Percentiles rank a stretch among this genome's conserved stretches.
Evolutionary conservation across 768 basidiomycete genomes (phyloP).

Genomic region (Amanita fuliginea): DNA sequence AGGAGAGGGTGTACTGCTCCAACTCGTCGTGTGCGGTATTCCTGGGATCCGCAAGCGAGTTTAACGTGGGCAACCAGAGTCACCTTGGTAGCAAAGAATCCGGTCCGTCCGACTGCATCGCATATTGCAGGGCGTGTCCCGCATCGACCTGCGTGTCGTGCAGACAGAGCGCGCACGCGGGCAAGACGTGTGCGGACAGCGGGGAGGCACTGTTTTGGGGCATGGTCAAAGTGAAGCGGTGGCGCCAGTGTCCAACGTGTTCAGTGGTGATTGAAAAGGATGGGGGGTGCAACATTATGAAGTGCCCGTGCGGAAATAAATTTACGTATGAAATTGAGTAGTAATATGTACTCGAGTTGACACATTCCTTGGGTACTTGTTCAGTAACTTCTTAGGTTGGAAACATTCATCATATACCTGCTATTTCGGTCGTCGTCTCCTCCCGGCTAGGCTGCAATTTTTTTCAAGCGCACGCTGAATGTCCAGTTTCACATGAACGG

Average conservation of each 20-base stretch:
- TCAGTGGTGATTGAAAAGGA: conserved; percentile 5
- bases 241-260: conserved; percentile 5
- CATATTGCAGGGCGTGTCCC: conserved; percentile 14
- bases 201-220: not conserved
- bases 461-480: too few species aligned
- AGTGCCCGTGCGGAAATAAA: not conserved
- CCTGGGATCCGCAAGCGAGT: not conserved
- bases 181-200: conserved; percentile 1
- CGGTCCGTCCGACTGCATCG: not conserved
- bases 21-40: not conserved
- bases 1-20: not conserved
- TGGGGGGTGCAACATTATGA: conserved; percentile 5
- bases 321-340: not conserved
- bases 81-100: not conserved
- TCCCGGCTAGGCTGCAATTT: too few species aligned
- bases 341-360: too few species aligned
- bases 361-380: too few species aligned
- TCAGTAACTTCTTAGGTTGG: too few species aligned
- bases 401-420: too few species aligned
- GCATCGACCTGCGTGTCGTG: not conserved
- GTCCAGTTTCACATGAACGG: too few species aligned
- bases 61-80: not conserved
- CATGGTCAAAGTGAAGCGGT: not conserved
- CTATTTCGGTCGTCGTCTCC: too few species aligned
- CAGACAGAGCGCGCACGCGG: not conserved